A percentile compares a stretch with the other conserved stretches of the same genome.
These are phyloP conservation scores for Coemansia sp. DNA, from an alignment of 192 early-diverging fungal genomes.

Conservation along the genomic window DNA sequence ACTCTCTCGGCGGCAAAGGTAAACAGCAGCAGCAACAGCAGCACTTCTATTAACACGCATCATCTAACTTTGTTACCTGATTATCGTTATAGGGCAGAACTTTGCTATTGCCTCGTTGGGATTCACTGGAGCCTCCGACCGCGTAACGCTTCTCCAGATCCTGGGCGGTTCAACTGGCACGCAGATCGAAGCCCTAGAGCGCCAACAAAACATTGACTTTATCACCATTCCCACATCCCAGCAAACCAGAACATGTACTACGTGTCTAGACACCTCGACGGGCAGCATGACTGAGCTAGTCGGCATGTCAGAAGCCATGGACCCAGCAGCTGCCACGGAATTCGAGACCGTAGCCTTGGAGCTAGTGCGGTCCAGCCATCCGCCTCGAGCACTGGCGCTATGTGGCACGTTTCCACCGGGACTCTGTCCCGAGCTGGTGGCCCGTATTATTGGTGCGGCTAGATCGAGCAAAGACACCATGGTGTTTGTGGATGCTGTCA, in stretches of 20 bases:
- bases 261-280: constrained; percentile 21
- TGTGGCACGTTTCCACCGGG: constrained; percentile 39
- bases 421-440: constrained; percentile 5
- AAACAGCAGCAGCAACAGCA: neutral
- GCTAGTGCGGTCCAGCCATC: neutral
- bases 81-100: constrained; percentile 22
- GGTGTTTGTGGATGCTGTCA: constrained; percentile 37
- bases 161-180: constrained; percentile 22
- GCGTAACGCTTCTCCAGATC: constrained; percentile 29
- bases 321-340: neutral
- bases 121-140: constrained; percentile 6
- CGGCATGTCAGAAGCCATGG: constrained; percentile 20
- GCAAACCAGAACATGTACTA: constrained; percentile 29
- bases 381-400: constrained; percentile 22
- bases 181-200: constrained; percentile 30
- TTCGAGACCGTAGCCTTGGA: constrained; percentile 11
- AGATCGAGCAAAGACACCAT: constrained; percentile 9
- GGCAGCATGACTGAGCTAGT: constrained; percentile 40
- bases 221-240: constrained; percentile 13
- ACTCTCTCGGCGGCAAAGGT: constrained; percentile 40
- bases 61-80: neutral
- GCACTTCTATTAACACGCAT: neutral
- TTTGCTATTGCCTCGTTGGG: constrained; percentile 33
- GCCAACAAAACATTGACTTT: constrained; percentile 11
- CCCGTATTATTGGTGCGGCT: constrained; percentile 2